phyloP scores from a whole-genome alignment of 2,329 filamentous ascomycete genomes.

The Cryoendolithus antarcticus region DNA sequence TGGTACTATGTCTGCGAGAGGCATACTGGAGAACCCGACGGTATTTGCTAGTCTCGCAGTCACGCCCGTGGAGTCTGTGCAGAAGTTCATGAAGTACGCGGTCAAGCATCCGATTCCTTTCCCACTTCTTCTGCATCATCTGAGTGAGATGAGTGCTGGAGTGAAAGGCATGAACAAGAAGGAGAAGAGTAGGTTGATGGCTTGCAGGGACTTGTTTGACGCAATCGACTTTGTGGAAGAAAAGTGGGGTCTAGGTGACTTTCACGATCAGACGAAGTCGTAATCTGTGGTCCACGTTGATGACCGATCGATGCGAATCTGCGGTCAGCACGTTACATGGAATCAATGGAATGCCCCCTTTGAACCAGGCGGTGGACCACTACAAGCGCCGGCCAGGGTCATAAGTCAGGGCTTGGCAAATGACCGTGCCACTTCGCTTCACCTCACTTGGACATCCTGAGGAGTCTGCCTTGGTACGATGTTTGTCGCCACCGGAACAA shows the following conservation, averaged over 20 bases:
- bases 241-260: constrained; percentile 11
- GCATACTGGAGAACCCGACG: constrained; percentile 54
- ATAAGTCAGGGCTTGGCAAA: no score
- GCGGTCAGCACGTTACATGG: no score
- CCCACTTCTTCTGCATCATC: constrained; percentile 52
- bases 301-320: no score
- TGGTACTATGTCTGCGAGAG: constrained; percentile 58
- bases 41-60: constrained; percentile 46
- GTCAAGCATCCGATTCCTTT: constrained; percentile 47
- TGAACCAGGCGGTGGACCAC: no score
- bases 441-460: no score
- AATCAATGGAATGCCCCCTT: no score
- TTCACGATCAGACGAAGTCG: no score
- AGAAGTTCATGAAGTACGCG: constrained; percentile 48
- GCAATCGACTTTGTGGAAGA: constrained; percentile 22
- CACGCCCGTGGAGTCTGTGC: constrained; percentile 52
- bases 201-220: constrained; percentile 21
- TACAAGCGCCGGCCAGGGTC: no score
- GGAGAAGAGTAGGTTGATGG: constrained; percentile 17
- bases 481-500: no score
- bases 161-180: constrained; percentile 43
- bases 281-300: no score
- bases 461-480: no score
- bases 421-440: no score
- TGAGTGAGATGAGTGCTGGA: constrained; percentile 52